These are phyloP conservation scores for Diaporthe velutina DNA, from an alignment of 2,329 filamentous ascomycete species.

Conservation along the genomic window DNA sequence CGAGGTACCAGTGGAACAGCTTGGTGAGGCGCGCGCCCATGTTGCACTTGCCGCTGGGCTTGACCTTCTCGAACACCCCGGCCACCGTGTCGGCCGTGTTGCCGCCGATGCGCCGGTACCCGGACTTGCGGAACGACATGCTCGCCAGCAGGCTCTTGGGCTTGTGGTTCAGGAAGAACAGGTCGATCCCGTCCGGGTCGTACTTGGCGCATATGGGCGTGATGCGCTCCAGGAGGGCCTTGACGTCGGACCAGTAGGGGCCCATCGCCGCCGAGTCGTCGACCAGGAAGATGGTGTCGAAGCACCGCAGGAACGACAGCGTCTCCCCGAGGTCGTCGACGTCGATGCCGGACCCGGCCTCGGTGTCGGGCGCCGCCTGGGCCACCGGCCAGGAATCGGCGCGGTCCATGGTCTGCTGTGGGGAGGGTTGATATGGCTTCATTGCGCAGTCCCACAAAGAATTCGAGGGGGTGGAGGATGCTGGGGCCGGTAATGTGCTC, in stretches of 20 bases:
- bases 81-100: slow-evolving; percentile 45
- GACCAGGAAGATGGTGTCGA: slow-evolving; percentile 40
- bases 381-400: slow-evolving; percentile 36
- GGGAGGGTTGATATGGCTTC: too few species aligned
- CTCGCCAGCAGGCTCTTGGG: slow-evolving; percentile 39
- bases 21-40: slow-evolving; percentile 45
- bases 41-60: slow-evolving; percentile 46
- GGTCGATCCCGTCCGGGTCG: slow-evolving; percentile 40
- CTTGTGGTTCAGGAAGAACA: slow-evolving; percentile 41
- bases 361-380: slow-evolving; percentile 12
- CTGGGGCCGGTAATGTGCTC: background rate
- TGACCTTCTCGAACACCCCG: slow-evolving; percentile 43
- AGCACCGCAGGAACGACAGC: slow-evolving; percentile 39
- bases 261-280: slow-evolving; percentile 40
- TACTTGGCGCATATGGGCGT: slow-evolving; percentile 40
- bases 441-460: background rate
- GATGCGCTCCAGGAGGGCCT: slow-evolving; percentile 39
- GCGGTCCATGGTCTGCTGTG: slow-evolving; percentile 12
- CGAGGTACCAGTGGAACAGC: slow-evolving; percentile 46
- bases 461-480: background rate
- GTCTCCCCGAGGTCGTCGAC: slow-evolving; percentile 39
- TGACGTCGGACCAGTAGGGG: slow-evolving; percentile 38
- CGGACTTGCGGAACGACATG: slow-evolving; percentile 43
- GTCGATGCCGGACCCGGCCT: slow-evolving; percentile 34
- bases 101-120: slow-evolving; percentile 41